Percentiles rank a stretch among this genome's conserved stretches.
These are phyloP conservation scores for Anthracocystis panici-leucophaei DNA, from an alignment of 1,284 basidiomycete species.

Conservation along the genomic window DNA sequence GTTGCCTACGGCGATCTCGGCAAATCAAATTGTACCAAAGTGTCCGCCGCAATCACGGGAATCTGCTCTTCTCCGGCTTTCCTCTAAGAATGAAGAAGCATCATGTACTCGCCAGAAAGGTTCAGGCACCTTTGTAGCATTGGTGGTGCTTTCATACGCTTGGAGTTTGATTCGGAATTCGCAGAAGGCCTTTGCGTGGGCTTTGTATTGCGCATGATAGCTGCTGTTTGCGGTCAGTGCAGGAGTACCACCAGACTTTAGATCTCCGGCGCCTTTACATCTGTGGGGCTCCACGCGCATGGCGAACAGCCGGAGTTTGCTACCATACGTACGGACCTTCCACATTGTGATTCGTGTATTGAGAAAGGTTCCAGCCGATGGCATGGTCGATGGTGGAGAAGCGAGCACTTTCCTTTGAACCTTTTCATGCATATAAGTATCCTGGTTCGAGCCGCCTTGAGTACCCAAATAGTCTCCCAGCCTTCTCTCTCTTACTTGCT, in stretches of 20 bases:
- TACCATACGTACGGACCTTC: background rate
- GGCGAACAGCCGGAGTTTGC: background rate
- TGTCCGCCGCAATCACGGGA: background rate
- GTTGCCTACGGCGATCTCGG: background rate
- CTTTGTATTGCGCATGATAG: background rate
- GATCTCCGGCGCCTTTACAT: background rate
- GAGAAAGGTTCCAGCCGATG: background rate
- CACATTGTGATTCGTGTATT: background rate
- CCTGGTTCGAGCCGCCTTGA: background rate
- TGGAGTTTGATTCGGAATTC: background rate
- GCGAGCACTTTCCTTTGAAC: background rate
- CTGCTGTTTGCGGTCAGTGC: too few relatives aligned
- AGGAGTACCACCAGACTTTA: background rate
- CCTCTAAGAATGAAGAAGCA: background rate
- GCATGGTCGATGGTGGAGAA: background rate
- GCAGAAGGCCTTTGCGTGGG: background rate
- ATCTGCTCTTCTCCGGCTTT: background rate
- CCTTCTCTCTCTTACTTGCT: background rate
- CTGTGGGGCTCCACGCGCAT: background rate
- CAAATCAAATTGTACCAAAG: background rate
- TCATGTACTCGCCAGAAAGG: background rate
- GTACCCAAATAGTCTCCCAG: background rate
- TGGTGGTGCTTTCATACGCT: background rate
- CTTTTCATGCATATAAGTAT: background rate
- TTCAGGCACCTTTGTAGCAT: background rate